Evolutionary conservation across 1,284 basidiomycete species (phyloP), one percentile per base, ranked within the genome.

Genomic region (Austroboletus novae-zelandiae): DNA sequence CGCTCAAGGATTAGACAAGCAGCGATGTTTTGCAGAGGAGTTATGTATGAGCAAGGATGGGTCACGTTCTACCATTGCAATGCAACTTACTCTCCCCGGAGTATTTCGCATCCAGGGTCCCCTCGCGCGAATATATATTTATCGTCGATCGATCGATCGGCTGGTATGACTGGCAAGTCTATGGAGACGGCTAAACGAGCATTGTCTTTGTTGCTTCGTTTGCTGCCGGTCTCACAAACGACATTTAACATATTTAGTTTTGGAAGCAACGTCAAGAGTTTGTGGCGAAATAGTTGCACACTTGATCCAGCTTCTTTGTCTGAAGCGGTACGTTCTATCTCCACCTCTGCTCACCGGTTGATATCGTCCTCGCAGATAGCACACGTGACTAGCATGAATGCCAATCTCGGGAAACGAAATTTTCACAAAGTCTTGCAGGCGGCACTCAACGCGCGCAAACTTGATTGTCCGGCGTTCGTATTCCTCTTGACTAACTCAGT

Each of bases 211-310:
- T 57, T 76, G 2, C 61, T 75, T 9, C 66, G 57, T 11, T 55
- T 64, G 8, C 55, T 76, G 4, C 74, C 74, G 0, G 51, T 32
- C 4, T 17, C 52, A 0, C 60, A 61, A 5, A 72, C 72, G 0
- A 55, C 30, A 2, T 72, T 77, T 64, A 83, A 84, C 43, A 69
- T 83, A n/a, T 72, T 78, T 48, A 75, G 75, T 50, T 83, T 84
- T 58, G 76, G 76, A 0, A 49, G 2, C 13, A 0, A 25, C 0
- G 65, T 63, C 6, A 53, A 53, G 15, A 40, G 57, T 17, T 50
- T 78, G 15, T 80, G 76, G 74, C 34, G 20, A 0, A 34, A 36
- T 1, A 76, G 77, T 48, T 51, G 50, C 11, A 10, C 20, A 0
- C 79, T 78, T 44, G 51, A 64, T 48, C 61, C 67, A 48, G n/a